Evolutionary conservation across 257 asterid species (phyloP).

Genomic region (Solanum gandarillasii): DNA sequence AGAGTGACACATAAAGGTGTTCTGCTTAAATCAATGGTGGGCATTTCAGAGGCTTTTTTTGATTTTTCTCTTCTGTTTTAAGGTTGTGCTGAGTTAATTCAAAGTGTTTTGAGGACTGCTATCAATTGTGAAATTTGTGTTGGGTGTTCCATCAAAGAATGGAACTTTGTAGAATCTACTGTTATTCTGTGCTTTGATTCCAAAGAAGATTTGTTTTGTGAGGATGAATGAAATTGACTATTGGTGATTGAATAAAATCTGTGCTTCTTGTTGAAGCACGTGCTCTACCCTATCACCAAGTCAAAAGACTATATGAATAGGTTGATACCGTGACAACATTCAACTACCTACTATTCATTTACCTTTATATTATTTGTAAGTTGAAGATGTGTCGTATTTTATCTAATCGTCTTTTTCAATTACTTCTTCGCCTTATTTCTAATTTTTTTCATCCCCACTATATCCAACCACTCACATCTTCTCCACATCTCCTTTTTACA

Average conservation of each 20-base stretch:
- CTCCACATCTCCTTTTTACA: no score
- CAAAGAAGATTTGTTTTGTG: neutral
- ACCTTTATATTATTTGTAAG: fast-evolving
- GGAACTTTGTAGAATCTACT: slow-evolving; percentile 3
- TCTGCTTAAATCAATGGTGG: slow-evolving; percentile 49
- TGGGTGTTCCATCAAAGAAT: neutral
- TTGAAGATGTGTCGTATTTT: no score
- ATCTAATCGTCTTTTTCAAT: fast-evolving
- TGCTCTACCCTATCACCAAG: neutral
- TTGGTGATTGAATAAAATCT: neutral
- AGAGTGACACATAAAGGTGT: slow-evolving; percentile 40
- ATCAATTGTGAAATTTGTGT: neutral
- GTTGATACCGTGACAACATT: no score
- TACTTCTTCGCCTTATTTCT: fast-evolving
- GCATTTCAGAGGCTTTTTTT: slow-evolving; percentile 24
- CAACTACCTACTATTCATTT: no score
- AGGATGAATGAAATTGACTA: slow-evolving; percentile 9
- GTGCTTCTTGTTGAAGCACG: slow-evolving; percentile 58
- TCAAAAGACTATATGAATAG: neutral
- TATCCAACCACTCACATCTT: no score
- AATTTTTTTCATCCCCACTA: no score
- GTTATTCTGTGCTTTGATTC: neutral
- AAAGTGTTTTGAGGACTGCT: neutral
- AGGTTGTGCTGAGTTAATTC: neutral
- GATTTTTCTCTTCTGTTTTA: neutral